Conservation (phyloP, 768 basidiomycete genomes). For the Tricholoma flavovirens region DNA sequence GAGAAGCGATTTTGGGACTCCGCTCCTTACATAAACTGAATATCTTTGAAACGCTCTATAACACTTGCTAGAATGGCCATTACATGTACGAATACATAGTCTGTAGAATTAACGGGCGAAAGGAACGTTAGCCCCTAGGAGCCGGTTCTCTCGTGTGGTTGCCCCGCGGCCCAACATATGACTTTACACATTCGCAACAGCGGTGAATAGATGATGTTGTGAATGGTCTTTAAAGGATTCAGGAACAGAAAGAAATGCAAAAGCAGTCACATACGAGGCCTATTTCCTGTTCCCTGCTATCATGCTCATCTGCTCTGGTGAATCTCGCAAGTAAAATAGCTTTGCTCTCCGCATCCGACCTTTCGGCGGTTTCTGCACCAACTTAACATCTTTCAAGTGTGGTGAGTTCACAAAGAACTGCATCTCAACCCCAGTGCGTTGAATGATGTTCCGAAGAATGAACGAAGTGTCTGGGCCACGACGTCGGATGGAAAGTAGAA, state of each 20-base stretch:
- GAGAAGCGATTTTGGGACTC: background rate
- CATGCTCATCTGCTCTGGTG: slow-evolving; percentile 80
- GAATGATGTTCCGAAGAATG: slow-evolving; percentile 82
- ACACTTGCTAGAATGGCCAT: background rate
- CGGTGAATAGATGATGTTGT: background rate
- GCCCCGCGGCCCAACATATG: background rate
- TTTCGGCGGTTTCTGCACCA: slow-evolving; percentile 61
- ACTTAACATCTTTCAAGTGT: slow-evolving; percentile 79
- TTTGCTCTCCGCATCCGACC: slow-evolving; percentile 72
- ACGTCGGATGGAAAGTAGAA: slow-evolving; percentile 77
- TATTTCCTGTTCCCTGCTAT: slow-evolving; percentile 46
- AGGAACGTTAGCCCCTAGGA: background rate
- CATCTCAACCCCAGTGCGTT: slow-evolving; percentile 91
- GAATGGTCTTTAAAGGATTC: background rate
- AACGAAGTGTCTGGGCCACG: slow-evolving; percentile 87
- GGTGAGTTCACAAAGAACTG: slow-evolving; percentile 85
- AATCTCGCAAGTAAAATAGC: slow-evolving; percentile 75
- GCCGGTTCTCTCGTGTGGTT: background rate
- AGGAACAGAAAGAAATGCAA: background rate
- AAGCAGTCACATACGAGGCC: slow-evolving; percentile 10
- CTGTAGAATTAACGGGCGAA: background rate
- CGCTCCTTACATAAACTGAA: no score
- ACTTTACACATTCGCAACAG: background rate
- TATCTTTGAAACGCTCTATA: no score
- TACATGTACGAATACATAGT: no score